Evolutionary conservation across 345 rosid genomes (phyloP), one percentile per base, ranked within the genome.

Genomic region (Turnera subulata): DNA sequence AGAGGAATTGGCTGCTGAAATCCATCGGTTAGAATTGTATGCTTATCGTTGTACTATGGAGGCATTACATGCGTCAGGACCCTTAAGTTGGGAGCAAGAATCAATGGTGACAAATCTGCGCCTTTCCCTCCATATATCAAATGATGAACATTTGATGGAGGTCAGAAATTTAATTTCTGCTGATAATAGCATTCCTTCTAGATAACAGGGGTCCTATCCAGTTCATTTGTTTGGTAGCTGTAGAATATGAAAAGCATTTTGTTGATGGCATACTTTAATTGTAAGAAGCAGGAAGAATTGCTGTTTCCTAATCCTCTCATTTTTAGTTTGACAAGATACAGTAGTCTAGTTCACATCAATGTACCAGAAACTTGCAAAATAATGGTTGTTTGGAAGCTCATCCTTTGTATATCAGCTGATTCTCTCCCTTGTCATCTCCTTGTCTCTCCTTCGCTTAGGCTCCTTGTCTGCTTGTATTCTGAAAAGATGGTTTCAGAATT

Each of bases 121-220:
- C 32, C 39, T 58, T 3, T 58, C 64, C 45, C 64, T 66, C 20
- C 40, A 66, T 48, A 66, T 58, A 40, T 66, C 70, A 24, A 62
- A 66, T 33, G 70, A 66, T 21, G 70, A 66, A 53, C 64, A 66
- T 43, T 50, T 66, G 2, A 53, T 52, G 65, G 71, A 66, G 64
- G 59, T 66, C 70, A 83, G 78, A 73, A 84, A 75, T 69, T 72
- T 88, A 56, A 78, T 80, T 74, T 82, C 88, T 73, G 74, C 78
- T 46, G 77, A 77, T 66, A 76, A 75, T 71, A 71, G 76, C 53
- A 66, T 79, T 56, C 65, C 78, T 26, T 60, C 69, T 68, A 89
- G 88, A 71, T 76, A 81, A 76, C 72, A 38, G 48, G 58, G 44
- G 25, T 42, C 43, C 21, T 50, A 54, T 69, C 65, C 69, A 46